phyloP scores from a whole-genome alignment of 345 rosid species.

The Punica granatum region DNA sequence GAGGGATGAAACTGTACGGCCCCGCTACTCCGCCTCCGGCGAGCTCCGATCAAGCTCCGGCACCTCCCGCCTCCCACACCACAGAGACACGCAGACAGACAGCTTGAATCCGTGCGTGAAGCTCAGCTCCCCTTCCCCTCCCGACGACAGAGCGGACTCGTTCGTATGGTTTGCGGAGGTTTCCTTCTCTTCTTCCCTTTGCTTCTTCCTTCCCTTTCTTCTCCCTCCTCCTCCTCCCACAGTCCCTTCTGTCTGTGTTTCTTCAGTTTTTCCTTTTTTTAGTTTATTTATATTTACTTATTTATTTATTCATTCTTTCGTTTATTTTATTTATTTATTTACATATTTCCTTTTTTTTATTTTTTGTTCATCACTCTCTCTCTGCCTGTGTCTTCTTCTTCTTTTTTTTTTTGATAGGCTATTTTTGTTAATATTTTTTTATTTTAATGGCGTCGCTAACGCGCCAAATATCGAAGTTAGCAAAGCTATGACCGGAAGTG shows the following conservation, averaged over 20 bases:
- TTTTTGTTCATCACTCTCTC: not conserved
- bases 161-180: not conserved
- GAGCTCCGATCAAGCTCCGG: slow-evolving; percentile 2
- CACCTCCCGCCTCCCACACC: not conserved
- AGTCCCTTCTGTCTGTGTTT: slow-evolving; percentile 1
- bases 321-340: not conserved
- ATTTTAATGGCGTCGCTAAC: slow-evolving; percentile 1
- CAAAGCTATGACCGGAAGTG: not conserved
- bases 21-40: not conserved
- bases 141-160: not conserved
- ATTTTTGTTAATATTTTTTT: no score
- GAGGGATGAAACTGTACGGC: not conserved
- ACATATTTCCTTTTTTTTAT: not conserved
- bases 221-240: not conserved
- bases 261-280: not conserved
- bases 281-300: not conserved
- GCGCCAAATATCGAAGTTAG: slow-evolving; percentile 16
- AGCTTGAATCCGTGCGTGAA: not conserved
- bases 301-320: not conserved
- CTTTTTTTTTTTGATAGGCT: no score
- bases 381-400: no score
- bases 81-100: slow-evolving; percentile 2
- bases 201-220: not conserved
- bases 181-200: not conserved
- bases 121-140: not conserved